These are phyloP conservation scores for Epichloe elymi DNA, from an alignment of 2,329 filamentous ascomycete species.

Conservation along the genomic window DNA sequence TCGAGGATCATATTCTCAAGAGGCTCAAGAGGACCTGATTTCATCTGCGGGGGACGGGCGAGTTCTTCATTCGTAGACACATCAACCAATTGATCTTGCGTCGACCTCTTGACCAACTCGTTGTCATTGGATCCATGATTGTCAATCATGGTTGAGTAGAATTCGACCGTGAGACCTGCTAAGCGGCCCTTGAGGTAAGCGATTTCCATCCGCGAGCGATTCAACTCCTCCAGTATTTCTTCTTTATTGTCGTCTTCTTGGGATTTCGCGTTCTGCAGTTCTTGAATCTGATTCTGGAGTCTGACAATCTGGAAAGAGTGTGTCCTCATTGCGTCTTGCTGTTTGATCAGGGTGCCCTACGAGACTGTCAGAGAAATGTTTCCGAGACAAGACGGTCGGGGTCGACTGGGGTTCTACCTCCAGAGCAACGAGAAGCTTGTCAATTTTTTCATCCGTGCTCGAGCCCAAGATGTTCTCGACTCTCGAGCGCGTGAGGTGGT, in stretches of 20 bases:
- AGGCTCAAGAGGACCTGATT: no score
- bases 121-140: background rate
- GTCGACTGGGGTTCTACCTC: background rate
- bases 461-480: background rate
- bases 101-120: background rate
- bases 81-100: background rate
- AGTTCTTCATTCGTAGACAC: background rate
- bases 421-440: background rate
- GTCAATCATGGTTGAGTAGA: background rate
- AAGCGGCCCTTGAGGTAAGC: constrained; percentile 9
- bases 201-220: background rate
- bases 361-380: background rate
- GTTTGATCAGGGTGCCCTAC: background rate
- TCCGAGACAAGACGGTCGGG: background rate
- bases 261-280: background rate
- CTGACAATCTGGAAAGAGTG: constrained; percentile 10
- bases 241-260: background rate
- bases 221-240: background rate
- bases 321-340: background rate
- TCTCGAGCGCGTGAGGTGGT: background rate
- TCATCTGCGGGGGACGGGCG: background rate
- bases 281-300: constrained; percentile 6
- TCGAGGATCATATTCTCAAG: background rate
- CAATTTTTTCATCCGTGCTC: background rate
- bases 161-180: constrained; percentile 3